A percentile compares a stretch with the other conserved stretches of the same genome.
Conservation (phyloP, 2,329 filamentous ascomycete genomes). For the Colletotrichum tanaceti region DNA sequence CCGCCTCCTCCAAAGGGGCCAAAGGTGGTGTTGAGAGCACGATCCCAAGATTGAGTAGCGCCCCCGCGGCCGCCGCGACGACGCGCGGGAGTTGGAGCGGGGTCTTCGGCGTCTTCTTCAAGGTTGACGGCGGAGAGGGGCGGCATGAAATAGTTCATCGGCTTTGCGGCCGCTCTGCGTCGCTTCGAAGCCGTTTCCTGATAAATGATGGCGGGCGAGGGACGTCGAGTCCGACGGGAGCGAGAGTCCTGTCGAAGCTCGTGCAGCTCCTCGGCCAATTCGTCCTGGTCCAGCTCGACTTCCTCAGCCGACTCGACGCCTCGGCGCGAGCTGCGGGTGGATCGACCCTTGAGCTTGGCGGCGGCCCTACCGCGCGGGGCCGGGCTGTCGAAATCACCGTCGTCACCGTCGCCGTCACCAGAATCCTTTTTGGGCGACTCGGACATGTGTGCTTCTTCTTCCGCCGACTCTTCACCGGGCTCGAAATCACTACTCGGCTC, state of each 20-base stretch:
- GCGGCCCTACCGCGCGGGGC: conserved; percentile 62
- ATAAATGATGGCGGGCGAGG: conserved; percentile 69
- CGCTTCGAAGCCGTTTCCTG: conserved; percentile 64
- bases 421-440: conserved; percentile 52
- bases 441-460: conserved; percentile 62
- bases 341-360: conserved; percentile 53
- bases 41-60: conserved; percentile 74
- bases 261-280: conserved; percentile 73
- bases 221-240: conserved; percentile 62
- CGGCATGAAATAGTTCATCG: conserved; percentile 88
- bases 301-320: conserved; percentile 66
- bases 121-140: conserved; percentile 71
- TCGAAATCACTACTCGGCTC: conserved; percentile 72
- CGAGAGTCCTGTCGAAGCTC: conserved; percentile 69
- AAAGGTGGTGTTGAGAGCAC: conserved; percentile 86
- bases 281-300: conserved; percentile 70
- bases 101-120: conserved; percentile 78
- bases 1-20: conserved; percentile 89
- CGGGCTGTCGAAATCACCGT: conserved; percentile 61
- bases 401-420: conserved; percentile 53
- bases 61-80: conserved; percentile 73
- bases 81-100: conserved; percentile 75
- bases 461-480: conserved; percentile 67
- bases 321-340: conserved; percentile 61
- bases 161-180: conserved; percentile 68